phyloP scores from a whole-genome alignment of 1,139 yeast genomes.

The Magnusiomyces clavatus region DNA sequence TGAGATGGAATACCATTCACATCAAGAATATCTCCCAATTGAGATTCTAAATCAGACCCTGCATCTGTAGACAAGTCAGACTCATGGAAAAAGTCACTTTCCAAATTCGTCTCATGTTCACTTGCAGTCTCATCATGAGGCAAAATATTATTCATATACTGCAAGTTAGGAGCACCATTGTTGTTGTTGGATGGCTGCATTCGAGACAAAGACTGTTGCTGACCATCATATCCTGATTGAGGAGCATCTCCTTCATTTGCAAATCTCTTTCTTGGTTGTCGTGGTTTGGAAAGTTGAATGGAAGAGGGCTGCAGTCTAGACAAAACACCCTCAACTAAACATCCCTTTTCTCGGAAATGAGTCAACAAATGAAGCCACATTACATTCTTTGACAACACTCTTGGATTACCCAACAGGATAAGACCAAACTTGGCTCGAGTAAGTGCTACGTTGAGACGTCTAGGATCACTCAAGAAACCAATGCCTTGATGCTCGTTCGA shows the following conservation, averaged over 20 bases:
- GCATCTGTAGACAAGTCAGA: not conserved
- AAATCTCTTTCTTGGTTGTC: constrained; percentile 14
- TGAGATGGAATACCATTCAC: not conserved
- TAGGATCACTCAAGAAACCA: constrained; percentile 83
- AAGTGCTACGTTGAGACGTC: constrained; percentile 86
- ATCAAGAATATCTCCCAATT: constrained; percentile 1
- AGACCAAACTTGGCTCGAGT: constrained; percentile 88
- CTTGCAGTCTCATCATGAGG: constrained; percentile 4
- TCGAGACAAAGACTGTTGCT: too few species aligned
- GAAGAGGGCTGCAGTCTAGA: constrained; percentile 69
- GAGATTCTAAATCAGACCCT: constrained; percentile 1
- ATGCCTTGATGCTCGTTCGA: constrained; percentile 77
- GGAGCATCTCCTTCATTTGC: too few species aligned
- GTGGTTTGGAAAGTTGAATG: constrained; percentile 37
- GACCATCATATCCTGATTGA: not conserved
- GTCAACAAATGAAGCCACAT: constrained; percentile 75
- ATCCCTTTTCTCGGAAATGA: constrained; percentile 78
- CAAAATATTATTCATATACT: not conserved
- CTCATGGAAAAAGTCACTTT: constrained; percentile 2
- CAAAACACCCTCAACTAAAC: constrained; percentile 87
- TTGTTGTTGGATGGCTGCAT: too few species aligned
- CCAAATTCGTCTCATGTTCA: constrained; percentile 1
- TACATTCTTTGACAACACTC: constrained; percentile 60
- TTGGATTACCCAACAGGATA: constrained; percentile 76
- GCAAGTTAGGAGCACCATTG: not conserved